Base-by-base conservation (phyloP, 306 rosid species). In the Styphnolobium japonicum region DNA sequence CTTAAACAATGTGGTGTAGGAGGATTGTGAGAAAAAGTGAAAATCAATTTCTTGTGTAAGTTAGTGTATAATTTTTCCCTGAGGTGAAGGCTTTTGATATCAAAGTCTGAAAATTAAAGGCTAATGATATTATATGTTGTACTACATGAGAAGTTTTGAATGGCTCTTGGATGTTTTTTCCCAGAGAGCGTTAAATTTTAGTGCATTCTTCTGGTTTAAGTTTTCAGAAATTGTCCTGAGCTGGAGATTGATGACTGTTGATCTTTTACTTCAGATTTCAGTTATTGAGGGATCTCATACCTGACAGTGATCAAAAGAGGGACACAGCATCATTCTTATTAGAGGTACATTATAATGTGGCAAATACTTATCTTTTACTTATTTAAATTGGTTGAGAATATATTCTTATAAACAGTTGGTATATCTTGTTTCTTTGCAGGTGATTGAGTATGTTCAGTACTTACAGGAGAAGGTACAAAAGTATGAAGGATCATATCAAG, bases 271-370 rank as follows among this genome's bases (percentile, higher is more conserved):
- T 85, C 93, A 93, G 99, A 74, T 96, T 93, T 88, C 99, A 96
- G 92, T 86, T 89, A 86, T 83, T 96, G 90, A 93, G 99, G 91
- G 98, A 96, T 90, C 96, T 96, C 53, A 93, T 93, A 84, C 98
- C 99, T 65, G 90, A 96, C 18, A 87, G 99, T 84, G 96, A 96
- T 80, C 99, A 96, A 72, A 96, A 96, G 88, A 88, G 98, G 84
- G 99, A 96, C 80, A 96, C 99, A 0, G 98, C 98, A 7, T 96
- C 99, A 3, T 96, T 96, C 84, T 90, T 96, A 68, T 80, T 96
- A 43, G 98, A 96, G 99, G 99, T 96, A 88, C 51, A 6, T 71
- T 64, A n/a, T 52, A 34, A 45, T 18, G 31, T 70, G 12, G 45
- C 39, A 72, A 76, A 42, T 33, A 31, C 11, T 74, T 40, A 27